Conservation (phyloP, 1,284 basidiomycete species). For the Phylloporus gajari region DNA sequence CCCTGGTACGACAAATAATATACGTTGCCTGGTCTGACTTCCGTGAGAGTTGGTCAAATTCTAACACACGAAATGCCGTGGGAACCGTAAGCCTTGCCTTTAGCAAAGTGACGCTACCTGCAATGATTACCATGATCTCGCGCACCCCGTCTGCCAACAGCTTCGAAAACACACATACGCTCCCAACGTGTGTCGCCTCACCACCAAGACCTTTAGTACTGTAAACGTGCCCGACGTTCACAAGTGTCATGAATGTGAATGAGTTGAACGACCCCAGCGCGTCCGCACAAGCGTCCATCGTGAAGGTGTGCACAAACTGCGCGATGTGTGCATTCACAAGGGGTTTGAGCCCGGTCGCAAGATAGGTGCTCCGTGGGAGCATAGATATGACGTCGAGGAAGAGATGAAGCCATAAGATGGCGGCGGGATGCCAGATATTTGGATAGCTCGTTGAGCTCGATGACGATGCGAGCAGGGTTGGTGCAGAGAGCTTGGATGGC, state of each 20-base stretch:
- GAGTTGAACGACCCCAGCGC: slow-evolving; percentile 67
- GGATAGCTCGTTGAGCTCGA: slow-evolving; percentile 86
- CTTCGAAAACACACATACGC: no score
- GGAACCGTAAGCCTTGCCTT: no score
- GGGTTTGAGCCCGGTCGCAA: slow-evolving; percentile 81
- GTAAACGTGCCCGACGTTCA: slow-evolving; percentile 52
- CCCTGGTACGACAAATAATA: no score
- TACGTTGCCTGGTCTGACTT: no score
- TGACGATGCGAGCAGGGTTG: slow-evolving; percentile 56
- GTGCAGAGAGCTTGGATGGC: slow-evolving; percentile 67
- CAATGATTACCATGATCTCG: no score
- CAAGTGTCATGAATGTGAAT: slow-evolving; percentile 73
- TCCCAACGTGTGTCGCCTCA: no score
- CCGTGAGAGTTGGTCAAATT: no score
- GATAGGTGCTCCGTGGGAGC: slow-evolving; percentile 60
- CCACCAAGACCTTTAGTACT: slow-evolving; percentile 71
- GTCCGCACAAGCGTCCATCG: slow-evolving; percentile 70
- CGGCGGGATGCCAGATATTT: slow-evolving; percentile 74
- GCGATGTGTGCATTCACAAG: slow-evolving; percentile 79
- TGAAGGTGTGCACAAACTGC: slow-evolving; percentile 59
- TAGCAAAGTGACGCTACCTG: no score
- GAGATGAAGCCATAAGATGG: slow-evolving; percentile 65
- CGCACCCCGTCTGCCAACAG: no score
- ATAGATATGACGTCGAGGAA: slow-evolving; percentile 57
- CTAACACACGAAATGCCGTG: no score